phyloP scores from a whole-genome alignment of 495 filamentous ascomycete genomes.

The Podospora didyma region DNA sequence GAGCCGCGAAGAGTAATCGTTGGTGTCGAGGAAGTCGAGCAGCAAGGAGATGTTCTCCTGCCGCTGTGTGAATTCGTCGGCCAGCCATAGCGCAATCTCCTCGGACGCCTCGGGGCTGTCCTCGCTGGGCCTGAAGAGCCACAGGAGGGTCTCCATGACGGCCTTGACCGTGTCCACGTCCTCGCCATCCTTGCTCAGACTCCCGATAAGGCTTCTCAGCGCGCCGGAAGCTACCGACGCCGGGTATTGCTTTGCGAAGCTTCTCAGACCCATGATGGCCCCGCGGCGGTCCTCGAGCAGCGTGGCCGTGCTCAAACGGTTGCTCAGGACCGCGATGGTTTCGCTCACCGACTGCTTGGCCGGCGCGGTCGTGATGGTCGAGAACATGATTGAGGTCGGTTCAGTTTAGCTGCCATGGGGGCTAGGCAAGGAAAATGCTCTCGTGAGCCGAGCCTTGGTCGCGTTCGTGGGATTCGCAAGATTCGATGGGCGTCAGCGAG shows the following conservation, averaged over 20 bases:
- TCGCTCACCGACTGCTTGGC: constrained; percentile 94
- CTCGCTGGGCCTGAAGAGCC: constrained; percentile 69
- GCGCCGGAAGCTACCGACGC: constrained; percentile 94
- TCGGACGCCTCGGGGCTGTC: constrained; percentile 86
- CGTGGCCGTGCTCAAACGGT: constrained; percentile 79
- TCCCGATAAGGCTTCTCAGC: constrained; percentile 78
- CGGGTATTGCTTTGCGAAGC: constrained; percentile 93
- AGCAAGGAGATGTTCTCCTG: constrained; percentile 96
- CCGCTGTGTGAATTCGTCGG: constrained; percentile 96
- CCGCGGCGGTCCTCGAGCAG: constrained; percentile 90
- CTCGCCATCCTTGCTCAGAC: constrained; percentile 80
- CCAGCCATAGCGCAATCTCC: constrained; percentile 93
- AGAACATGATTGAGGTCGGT: constrained; percentile 60
- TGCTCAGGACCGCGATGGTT: constrained; percentile 84
- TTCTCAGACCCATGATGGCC: constrained; percentile 86
- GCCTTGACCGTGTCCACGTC: constrained; percentile 96
- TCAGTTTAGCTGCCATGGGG: constrained; percentile 21
- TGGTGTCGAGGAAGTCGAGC: constrained; percentile 79
- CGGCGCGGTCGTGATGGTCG: constrained; percentile 78
- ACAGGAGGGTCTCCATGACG: constrained; percentile 88
- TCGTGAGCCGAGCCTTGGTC: too few species aligned
- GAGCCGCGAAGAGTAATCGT: constrained; percentile 89
- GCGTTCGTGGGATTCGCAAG: too few species aligned
- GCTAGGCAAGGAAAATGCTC: too few species aligned
- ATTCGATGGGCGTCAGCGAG: too few species aligned